A percentile compares a stretch with the other conserved stretches of the same genome.
phyloP scores from a whole-genome alignment of 768 basidiomycete genomes.

The Tephrocybe rancida region DNA sequence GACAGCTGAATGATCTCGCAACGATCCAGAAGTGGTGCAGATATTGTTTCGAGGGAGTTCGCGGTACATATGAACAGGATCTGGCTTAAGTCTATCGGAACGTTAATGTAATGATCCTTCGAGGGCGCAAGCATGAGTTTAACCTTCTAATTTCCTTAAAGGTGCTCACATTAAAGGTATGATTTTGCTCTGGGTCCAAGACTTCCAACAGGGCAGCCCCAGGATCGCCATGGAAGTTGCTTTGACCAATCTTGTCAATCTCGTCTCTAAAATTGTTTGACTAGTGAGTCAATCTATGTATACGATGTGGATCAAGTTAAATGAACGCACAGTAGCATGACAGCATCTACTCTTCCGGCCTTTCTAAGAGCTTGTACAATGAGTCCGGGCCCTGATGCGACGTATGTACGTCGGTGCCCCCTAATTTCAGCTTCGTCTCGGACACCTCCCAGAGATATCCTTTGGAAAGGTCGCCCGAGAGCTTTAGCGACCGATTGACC shows the following conservation, averaged over 20 bases:
- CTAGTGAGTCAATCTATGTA: constrained; percentile 2
- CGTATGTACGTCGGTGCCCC: constrained; percentile 76
- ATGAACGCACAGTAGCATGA: constrained; percentile 62
- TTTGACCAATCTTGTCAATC: constrained; percentile 88
- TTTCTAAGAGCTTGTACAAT: constrained; percentile 88
- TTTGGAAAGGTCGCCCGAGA: constrained; percentile 83
- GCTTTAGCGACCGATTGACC: constrained; percentile 88
- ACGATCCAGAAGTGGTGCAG: constrained; percentile 84
- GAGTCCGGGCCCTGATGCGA: constrained; percentile 83
- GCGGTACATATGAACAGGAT: constrained; percentile 93
- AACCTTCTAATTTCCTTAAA: no score
- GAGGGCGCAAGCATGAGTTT: constrained; percentile 1
- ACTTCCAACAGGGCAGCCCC: constrained; percentile 90
- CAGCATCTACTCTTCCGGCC: constrained; percentile 78
- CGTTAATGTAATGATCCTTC: constrained; percentile 90
- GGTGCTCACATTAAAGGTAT: constrained; percentile 69
- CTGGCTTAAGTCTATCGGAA: constrained; percentile 85
- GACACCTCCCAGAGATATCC: constrained; percentile 91
- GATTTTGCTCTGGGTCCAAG: constrained; percentile 92
- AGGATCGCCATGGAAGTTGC: constrained; percentile 91
- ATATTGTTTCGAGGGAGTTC: constrained; percentile 88
- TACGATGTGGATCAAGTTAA: constrained; percentile 21
- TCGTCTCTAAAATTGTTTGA: constrained; percentile 58
- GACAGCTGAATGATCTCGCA: constrained; percentile 87
- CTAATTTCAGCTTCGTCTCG: constrained; percentile 82